Evolutionary conservation across 306 rosid genomes (phyloP), one percentile per base, ranked within the genome.

Genomic region (Fragaria ananassa): DNA sequence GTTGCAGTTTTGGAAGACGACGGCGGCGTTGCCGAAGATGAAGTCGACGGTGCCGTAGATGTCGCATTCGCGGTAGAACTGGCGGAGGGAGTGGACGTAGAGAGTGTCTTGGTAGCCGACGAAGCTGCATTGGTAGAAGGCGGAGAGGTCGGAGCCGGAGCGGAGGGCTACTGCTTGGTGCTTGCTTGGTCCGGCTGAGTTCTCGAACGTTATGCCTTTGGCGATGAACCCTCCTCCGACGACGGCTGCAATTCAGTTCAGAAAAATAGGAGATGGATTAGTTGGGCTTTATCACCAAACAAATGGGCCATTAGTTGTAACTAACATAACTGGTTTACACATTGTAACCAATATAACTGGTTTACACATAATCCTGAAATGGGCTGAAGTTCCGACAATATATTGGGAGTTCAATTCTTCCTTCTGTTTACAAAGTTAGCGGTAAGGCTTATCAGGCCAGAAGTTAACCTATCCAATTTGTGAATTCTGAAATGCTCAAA

Each of bases 21-120:
- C 96, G 0, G 95, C 98, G 0, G 97, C 97, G 2, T 93, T 90
- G 44, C 97, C 98, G 12, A 93, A 93, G 71, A 93, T 84, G 88
- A 93, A 93, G 78, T 89, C 97, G 0, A 93, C 19, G 15, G 98
- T 91, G 50, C 98, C 98, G 34, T 92, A 94, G 34, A 94, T 14
- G 77, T 94, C 95, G 56, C 98, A 94, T 1, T 94, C 91, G 1
- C 98, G 88, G 72, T 89, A 92, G 84, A 94, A 94, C 65, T 94
- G 98, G 5, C 98, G 90, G 27, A 90, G 87, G 51, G 98, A 91
- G 76, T 95, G 98, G 54, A 81, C 91, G 25, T 95, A 95, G 78
- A 95, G 98, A 0, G 97, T 95, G 93, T 95, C 98, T 75, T 92
- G 97, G 83, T 89, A 94, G 1, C 86, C 97, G 0, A 94, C 88